Evolutionary conservation across 768 basidiomycete species (phyloP).

Genomic region (Panaeolus papilionaceus): DNA sequence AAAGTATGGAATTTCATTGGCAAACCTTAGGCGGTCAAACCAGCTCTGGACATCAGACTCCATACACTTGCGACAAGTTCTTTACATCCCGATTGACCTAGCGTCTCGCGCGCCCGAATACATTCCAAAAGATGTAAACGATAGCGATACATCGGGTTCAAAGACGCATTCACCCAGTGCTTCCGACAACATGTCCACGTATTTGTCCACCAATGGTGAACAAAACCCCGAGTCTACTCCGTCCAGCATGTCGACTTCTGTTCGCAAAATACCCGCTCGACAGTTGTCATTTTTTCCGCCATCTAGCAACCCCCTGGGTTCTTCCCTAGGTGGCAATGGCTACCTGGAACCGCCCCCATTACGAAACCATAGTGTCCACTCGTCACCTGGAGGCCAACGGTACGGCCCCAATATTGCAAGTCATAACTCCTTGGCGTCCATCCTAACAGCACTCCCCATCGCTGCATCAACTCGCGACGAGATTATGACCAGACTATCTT

Average conservation of each 20-base stretch:
- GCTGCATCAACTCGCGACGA: slow-evolving; percentile 60
- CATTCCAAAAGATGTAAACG: slow-evolving; percentile 32
- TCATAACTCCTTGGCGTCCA: slow-evolving; percentile 46
- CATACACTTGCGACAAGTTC: slow-evolving; percentile 83
- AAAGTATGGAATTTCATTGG: slow-evolving; percentile 85
- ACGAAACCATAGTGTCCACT: neutral
- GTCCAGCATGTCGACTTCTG: slow-evolving; percentile 31
- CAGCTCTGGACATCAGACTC: slow-evolving; percentile 94
- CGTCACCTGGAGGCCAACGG: slow-evolving; percentile 30
- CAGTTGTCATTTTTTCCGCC: slow-evolving; percentile 65
- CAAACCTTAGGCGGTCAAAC: slow-evolving; percentile 86
- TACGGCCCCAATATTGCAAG: slow-evolving; percentile 35
- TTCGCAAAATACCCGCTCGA: slow-evolving; percentile 55
- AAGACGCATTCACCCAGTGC: slow-evolving; percentile 21
- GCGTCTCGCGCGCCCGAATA: slow-evolving; percentile 52
- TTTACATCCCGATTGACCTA: slow-evolving; percentile 80
- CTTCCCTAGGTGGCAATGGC: slow-evolving; percentile 21
- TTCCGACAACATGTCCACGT: slow-evolving; percentile 22
- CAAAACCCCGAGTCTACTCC: slow-evolving; percentile 22
- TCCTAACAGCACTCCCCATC: slow-evolving; percentile 55
- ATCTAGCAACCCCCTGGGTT: slow-evolving; percentile 31
- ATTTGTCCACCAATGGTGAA: slow-evolving; percentile 23
- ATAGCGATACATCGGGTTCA: slow-evolving; percentile 32
- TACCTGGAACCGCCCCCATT: slow-evolving; percentile 11
- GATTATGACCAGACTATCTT: slow-evolving; percentile 59